Evolutionary conservation across 2,329 filamentous ascomycete genomes (phyloP), one percentile per base, ranked within the genome.

Genomic region (Mycosphaerella sp.): DNA sequence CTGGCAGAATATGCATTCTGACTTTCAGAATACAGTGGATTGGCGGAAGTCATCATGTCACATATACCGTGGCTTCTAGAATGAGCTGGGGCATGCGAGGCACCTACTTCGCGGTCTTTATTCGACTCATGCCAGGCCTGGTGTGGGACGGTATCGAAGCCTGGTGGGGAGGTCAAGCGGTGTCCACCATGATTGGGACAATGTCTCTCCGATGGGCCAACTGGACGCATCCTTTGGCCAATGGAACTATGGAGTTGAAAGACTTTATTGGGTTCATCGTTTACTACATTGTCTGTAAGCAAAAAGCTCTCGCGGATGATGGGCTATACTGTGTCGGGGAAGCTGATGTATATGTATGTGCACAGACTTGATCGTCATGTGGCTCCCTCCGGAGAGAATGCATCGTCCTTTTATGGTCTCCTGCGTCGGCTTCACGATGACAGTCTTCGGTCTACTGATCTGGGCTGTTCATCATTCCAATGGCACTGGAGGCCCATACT

Each of bases 181-280:
- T 56, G 4, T 50, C 45, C 17, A 56, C 53, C 4, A 53, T 50
- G 30, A 56, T 56, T 37, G 53, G 53, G 2, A 53, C 53, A 6
- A 40, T 44, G 53, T 56, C 53, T 8, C 25, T 56, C 8, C 14
- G 13, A 16, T 56, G 53, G 53, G 53, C 53, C 8, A 47, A 56
- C 13, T 56, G 53, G 53, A 30, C 8, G 8, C 47, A 56, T 30
- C 50, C 50, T 4, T 42, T 56, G 14, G 53, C 53, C 18, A 39
- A 40, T 17, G 53, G 53, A 9, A 50, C 50, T 2, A 53, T 56
- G 50, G 39, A 56, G 43, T n/a, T 54, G 28, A 53, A 45, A 32
- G 53, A 56, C 17, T 45, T 56, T 14, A 50, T 56, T n/a, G 53
- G 53, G 16, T 55, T 39, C 47, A 49, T 54, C 40, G 51, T 54